Percentiles rank a stretch among this genome's conserved stretches.
These are phyloP conservation scores for Rhododendron henanense DNA, from an alignment of 148 eudicot genomes.

Conservation along the genomic window DNA sequence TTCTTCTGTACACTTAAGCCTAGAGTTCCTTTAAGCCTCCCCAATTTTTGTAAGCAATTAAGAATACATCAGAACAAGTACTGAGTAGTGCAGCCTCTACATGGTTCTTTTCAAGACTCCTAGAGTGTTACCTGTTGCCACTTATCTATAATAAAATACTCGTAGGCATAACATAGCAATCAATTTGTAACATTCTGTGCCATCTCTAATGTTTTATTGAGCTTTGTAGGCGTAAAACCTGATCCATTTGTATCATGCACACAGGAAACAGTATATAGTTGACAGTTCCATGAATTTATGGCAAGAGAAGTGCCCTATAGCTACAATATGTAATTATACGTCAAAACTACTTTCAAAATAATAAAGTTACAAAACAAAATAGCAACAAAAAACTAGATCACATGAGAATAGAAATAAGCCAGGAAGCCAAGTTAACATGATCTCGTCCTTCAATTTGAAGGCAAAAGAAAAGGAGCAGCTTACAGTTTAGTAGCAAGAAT, in stretches of 20 bases:
- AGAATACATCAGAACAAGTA: background rate
- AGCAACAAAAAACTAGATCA: background rate
- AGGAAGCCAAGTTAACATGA: background rate
- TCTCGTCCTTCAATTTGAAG: background rate
- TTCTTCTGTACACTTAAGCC: background rate
- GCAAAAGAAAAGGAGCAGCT: conserved; percentile 23
- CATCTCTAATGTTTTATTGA: background rate
- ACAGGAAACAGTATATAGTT: background rate
- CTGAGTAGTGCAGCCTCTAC: background rate
- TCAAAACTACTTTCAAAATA: background rate
- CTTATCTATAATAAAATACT: background rate
- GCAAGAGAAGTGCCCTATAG: background rate
- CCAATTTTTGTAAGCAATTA: background rate
- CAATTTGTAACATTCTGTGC: background rate
- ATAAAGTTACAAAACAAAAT: background rate
- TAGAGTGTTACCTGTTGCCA: background rate
- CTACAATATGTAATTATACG: background rate
- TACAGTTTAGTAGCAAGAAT: conserved; percentile 76
- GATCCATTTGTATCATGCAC: background rate
- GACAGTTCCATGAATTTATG: background rate
- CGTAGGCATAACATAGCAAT: background rate
- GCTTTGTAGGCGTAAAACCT: background rate
- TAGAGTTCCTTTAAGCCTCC: background rate
- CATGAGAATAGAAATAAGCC: background rate
- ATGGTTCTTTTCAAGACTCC: conserved; percentile 3